A percentile compares a stretch with the other conserved stretches of the same genome.
These are phyloP conservation scores for Trifolium subterraneum DNA, from an alignment of 306 rosid species.

Conservation along the genomic window DNA sequence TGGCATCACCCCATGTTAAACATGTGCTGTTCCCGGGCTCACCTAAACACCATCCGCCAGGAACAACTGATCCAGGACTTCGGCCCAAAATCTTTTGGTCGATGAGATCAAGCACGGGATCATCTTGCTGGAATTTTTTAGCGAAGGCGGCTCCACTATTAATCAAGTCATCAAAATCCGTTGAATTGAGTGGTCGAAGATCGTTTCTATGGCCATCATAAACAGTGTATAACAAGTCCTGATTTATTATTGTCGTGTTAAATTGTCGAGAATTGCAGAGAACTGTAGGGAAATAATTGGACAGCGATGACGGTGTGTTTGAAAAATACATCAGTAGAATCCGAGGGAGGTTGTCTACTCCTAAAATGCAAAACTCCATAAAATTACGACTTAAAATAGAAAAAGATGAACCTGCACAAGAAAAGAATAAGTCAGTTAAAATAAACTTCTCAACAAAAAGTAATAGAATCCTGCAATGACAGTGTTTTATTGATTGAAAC, in stretches of 20 bases:
- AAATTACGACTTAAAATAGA: constrained; percentile 72
- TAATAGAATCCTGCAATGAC: background rate
- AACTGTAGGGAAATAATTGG: constrained; percentile 85
- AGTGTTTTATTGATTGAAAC: too few relatives aligned
- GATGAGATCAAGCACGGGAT: constrained; percentile 78
- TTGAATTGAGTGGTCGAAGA: constrained; percentile 52
- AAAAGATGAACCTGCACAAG: constrained; percentile 77
- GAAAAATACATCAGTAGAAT: constrained; percentile 86
- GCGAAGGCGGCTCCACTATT: constrained; percentile 86
- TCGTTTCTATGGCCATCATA: constrained; percentile 49
- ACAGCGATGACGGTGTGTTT: constrained; percentile 76
- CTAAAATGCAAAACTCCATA: constrained; percentile 83
- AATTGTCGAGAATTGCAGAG: constrained; percentile 78
- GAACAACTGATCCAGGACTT: constrained; percentile 54
- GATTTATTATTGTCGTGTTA: constrained; percentile 77
- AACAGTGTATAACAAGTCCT: constrained; percentile 61
- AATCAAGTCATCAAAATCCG: constrained; percentile 66
- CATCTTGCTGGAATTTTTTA: constrained; percentile 55
- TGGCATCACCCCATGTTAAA: constrained; percentile 92
- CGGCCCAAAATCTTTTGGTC: constrained; percentile 72
- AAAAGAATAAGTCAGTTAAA: constrained; percentile 19
- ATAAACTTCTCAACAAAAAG: background rate
- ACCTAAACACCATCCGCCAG: constrained; percentile 98
- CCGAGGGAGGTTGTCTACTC: constrained; percentile 91
- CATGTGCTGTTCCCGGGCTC: constrained; percentile 76